Evolutionary conservation across 192 early-diverging fungal species (phyloP).

Genomic region (Coemansia interrupta): DNA sequence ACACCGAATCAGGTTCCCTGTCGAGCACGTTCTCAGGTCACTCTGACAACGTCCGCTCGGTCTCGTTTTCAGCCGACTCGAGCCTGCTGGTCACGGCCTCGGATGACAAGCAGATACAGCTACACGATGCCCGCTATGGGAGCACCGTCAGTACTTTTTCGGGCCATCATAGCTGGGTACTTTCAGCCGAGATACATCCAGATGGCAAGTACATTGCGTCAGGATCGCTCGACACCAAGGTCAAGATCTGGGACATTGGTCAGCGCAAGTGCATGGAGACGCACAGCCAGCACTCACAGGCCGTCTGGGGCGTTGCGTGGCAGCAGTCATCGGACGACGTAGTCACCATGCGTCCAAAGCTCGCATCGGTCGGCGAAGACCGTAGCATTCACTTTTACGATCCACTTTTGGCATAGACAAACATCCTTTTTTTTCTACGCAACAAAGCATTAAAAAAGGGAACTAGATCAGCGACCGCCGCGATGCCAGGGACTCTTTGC

Average conservation of each 20-base stretch:
- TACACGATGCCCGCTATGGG: conserved; percentile 45
- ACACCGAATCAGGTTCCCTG: conserved; percentile 27
- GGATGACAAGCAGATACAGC: conserved; percentile 50
- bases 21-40: conserved; percentile 43
- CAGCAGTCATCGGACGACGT: conserved; percentile 32
- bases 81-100: conserved; percentile 35
- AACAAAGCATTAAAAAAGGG: neutral
- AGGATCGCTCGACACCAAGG: conserved; percentile 44
- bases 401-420: conserved; percentile 34
- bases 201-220: conserved; percentile 44
- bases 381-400: conserved; percentile 41
- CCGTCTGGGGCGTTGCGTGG: conserved; percentile 49
- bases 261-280: conserved; percentile 45
- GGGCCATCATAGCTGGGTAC: conserved; percentile 49
- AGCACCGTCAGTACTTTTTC: conserved; percentile 30
- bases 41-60: conserved; percentile 47
- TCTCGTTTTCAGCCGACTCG: conserved; percentile 46
- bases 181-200: conserved; percentile 45
- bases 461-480: conserved; percentile 12
- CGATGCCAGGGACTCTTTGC: conserved; percentile 5
- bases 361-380: conserved; percentile 48
- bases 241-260: conserved; percentile 52
- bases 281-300: conserved; percentile 38
- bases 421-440: no score
- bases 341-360: conserved; percentile 31